Conservation (phyloP, 306 rosid genomes). For the Prunus campanulata region DNA sequence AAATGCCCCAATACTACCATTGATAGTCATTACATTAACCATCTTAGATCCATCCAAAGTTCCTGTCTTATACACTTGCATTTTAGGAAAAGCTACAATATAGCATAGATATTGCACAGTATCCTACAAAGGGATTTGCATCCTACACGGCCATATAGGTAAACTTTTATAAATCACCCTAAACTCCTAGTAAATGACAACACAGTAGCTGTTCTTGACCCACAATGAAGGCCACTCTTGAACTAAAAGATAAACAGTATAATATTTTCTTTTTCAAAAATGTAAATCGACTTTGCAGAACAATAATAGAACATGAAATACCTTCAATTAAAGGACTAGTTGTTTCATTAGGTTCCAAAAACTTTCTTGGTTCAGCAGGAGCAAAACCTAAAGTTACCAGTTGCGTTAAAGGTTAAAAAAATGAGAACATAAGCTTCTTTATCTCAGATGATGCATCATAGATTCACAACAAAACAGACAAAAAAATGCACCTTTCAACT, state of each 20-base stretch:
- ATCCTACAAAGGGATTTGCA: background rate
- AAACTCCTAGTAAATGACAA: background rate
- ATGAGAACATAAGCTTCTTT: conserved; percentile 13
- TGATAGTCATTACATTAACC: background rate
- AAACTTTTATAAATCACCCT: background rate
- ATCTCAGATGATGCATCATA: conserved; percentile 22
- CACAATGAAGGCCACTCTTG: background rate
- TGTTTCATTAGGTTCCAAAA: conserved; percentile 35
- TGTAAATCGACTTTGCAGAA: background rate
- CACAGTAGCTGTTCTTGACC: background rate
- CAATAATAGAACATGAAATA: conserved; percentile 21
- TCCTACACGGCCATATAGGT: background rate
- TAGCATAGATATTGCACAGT: background rate
- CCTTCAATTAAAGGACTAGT: conserved; percentile 61
- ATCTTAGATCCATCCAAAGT: background rate
- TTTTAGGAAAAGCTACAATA: background rate
- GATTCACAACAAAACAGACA: background rate
- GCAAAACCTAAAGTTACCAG: conserved; percentile 57
- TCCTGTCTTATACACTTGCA: background rate
- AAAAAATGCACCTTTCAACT: conserved; percentile 56
- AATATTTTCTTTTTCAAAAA: background rate
- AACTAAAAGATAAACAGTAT: background rate
- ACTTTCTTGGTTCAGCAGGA: conserved; percentile 41
- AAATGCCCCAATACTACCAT: background rate
- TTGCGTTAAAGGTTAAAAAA: background rate